Base-by-base conservation (phyloP, 1,284 basidiomycete genomes). In the Vanrija sp. region DNA sequence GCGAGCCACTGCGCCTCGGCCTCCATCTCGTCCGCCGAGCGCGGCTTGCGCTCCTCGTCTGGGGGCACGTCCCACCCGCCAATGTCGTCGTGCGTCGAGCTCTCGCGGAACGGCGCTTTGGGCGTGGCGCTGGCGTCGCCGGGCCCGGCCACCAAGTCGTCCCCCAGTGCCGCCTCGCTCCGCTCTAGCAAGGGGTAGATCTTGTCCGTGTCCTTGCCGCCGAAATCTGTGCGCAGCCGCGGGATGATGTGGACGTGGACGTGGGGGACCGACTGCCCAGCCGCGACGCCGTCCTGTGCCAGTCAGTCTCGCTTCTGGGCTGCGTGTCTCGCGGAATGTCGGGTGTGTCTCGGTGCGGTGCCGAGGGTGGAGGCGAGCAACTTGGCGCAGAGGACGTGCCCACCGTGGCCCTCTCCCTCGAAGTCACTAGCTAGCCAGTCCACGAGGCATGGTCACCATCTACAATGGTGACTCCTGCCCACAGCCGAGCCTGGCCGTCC, bases 231-330 rank as follows among this genome's bases (percentile, higher is more conserved):
- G 22, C 79, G 74, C 64, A 84, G 84, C 3, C 92, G 83, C 20
- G 92, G 92, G 10, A 96, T 77, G 25, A 95, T 76, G 68, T 95
- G 92, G 60, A 95, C 87, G 71, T 96, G 92, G 20, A 95, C 88
- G 66, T 95, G 92, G 0, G 90, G 85, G 15, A 94, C 84, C 5
- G 84, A 85, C 77, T 96, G 92, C 0, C 91, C 86, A 0, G 90
- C 88, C 7, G 86, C 85, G 52, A 80, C 82, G 6, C 92, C 91
- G 68, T 95, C 92, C 88, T 95, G 64, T 6, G 18, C 0, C 3
- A 4, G 38, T 48, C 37, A 51, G 38, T 31, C 8, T 31, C 24
- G 24, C 5, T 15, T 18, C 36, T 15, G 12, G 45, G 14, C n/a
- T n/a, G n/a, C n/a, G n/a, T n/a, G n/a, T n/a, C n/a, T n/a, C n/a